Percentiles rank a stretch among this genome's conserved stretches.
These are phyloP conservation scores for Leccinum fibrillosum DNA, from an alignment of 768 basidiomycete species.

Conservation along the genomic window DNA sequence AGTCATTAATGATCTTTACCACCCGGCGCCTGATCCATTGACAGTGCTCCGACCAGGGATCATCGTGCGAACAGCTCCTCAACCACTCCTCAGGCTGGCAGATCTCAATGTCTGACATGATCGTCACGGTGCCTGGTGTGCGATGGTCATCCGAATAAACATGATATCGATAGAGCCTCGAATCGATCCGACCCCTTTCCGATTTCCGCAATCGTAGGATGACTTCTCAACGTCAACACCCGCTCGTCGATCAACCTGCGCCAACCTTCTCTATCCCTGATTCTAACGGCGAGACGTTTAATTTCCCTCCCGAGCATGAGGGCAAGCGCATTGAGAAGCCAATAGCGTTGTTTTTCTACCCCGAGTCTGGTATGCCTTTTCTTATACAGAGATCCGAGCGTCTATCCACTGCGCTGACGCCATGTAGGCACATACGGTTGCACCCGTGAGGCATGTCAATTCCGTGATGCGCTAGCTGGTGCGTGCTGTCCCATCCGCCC, in stretches of 20 bases:
- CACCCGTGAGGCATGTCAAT: conserved; percentile 78
- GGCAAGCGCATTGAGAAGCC: conserved; percentile 42
- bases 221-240: conserved; percentile 40
- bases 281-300: conserved; percentile 58
- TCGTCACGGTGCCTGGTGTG: too few species aligned
- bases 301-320: conserved; percentile 54
- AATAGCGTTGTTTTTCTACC: conserved; percentile 77
- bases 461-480: conserved; percentile 77
- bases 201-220: conserved; percentile 25
- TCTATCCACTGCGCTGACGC: too few species aligned
- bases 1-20: too few species aligned
- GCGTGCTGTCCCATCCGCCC: conserved; percentile 16
- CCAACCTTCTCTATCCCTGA: conserved; percentile 65
- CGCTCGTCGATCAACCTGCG: conserved; percentile 60
- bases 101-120: background rate
- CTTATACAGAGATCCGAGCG: background rate
- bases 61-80: background rate
- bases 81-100: background rate
- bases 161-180: too few species aligned
- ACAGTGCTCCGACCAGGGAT: background rate
- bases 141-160: too few species aligned
- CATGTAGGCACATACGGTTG: conserved; percentile 66
- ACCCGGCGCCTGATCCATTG: too few species aligned
- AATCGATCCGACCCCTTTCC: background rate
- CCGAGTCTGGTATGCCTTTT: conserved; percentile 49